Base-by-base conservation (phyloP, 2,329 filamentous ascomycete genomes). In the Periconia digitata region DNA sequence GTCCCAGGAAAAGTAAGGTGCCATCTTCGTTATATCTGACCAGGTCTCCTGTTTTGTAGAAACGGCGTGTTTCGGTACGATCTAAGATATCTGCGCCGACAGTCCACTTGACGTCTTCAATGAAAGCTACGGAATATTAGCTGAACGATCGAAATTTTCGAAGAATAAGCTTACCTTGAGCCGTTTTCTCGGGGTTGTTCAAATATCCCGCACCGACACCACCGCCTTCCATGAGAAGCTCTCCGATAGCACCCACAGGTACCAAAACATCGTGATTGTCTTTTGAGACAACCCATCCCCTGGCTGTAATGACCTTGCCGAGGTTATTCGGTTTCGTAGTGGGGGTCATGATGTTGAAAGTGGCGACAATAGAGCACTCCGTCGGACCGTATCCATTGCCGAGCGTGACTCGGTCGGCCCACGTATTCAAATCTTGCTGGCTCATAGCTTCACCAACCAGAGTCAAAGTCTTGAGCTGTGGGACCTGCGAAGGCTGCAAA, bases 341-440 rank as follows among this genome's bases (percentile, higher is more conserved):
- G 15, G 57, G 23, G 40, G 58, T 56, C 63, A 67, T 64, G 32
- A 63, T 49, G 51, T 64, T 60, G 29, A 65, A 66, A 8, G 69
- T 67, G 4, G 70, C 60, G 6, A 71, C 54, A 3, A 63, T 66
- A 13, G 65, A 67, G 45, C 66, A 72, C 47, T 75, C 72, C 0
- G 67, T 68, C 0, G 71, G 72, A 2, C 73, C 73, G 51, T 76
- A 75, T 3, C 64, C 67, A 47, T 72, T 74, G 13, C 66, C 50
- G 15, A 74, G 62, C 13, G 60, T 63, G 8, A 73, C 60, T 8
- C 59, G 56, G 17, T 63, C 56, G 8, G 63, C 63, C 73, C 72
- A 74, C 4, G 64, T 67, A 2, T 48, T 38, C 2, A 75, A 53
- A 41, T 72, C 60, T 44, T 64, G 60, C 21, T 64, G 63, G 2